Evolutionary conservation across 768 basidiomycete genomes (phyloP).

Genomic region (Tulasnella sp.): DNA sequence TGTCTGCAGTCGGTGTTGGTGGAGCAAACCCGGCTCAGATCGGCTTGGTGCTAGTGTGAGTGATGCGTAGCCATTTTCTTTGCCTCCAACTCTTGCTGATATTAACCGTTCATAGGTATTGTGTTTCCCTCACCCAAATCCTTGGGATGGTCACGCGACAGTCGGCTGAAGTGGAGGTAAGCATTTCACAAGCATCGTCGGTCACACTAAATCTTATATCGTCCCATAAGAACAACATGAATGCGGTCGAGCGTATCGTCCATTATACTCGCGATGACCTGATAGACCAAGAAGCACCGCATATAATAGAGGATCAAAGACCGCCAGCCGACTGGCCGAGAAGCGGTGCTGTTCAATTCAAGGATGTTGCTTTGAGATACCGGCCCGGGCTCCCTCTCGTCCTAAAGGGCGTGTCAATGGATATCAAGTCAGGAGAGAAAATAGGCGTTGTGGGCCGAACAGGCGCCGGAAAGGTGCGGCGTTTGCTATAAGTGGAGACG

Average conservation of each 20-base stretch:
- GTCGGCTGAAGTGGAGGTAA: constrained; percentile 61
- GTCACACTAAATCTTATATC: background rate
- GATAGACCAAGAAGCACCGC: constrained; percentile 61
- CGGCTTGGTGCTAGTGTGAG: constrained; percentile 65
- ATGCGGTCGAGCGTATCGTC: constrained; percentile 57
- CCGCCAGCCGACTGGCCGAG: constrained; percentile 62
- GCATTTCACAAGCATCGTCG: constrained; percentile 2
- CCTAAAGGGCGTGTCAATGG: constrained; percentile 57
- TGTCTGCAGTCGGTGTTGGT: constrained; percentile 54
- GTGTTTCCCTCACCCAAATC: constrained; percentile 51
- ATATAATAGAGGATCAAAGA: constrained; percentile 53
- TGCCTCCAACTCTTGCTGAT: background rate
- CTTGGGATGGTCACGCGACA: constrained; percentile 55
- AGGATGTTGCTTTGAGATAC: constrained; percentile 49
- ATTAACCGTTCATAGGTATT: background rate
- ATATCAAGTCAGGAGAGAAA: constrained; percentile 63
- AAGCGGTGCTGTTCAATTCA: constrained; percentile 57
- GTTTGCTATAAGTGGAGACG: background rate
- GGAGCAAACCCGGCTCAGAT: constrained; percentile 62
- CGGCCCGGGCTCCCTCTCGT: constrained; percentile 68
- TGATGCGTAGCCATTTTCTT: background rate
- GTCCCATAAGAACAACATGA: constrained; percentile 53
- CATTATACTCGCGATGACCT: constrained; percentile 50
- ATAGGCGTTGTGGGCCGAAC: constrained; percentile 68
- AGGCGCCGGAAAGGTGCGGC: constrained; percentile 22